Percentiles rank a stretch among this genome's conserved stretches.
phyloP scores from a whole-genome alignment of 495 filamentous ascomycete species.

The Alectoria sarmentosa region DNA sequence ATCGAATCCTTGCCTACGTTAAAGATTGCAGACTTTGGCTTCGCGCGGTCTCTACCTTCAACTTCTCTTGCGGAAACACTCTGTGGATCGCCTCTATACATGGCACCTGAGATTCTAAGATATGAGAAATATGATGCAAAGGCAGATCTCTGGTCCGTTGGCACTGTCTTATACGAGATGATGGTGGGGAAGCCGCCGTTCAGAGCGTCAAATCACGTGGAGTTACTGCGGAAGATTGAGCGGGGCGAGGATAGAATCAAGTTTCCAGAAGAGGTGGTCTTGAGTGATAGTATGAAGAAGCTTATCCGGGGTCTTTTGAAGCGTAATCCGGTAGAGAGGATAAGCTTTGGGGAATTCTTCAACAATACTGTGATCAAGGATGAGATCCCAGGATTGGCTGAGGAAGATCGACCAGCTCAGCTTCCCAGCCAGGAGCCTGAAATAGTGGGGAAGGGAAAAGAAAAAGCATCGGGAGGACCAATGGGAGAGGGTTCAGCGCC shows the following conservation, averaged over 20 bases:
- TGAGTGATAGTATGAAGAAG: constrained; percentile 73
- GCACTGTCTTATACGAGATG: constrained; percentile 94
- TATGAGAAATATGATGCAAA: constrained; percentile 98
- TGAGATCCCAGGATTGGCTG: constrained; percentile 75
- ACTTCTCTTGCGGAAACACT: constrained; percentile 91
- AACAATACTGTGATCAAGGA: constrained; percentile 61
- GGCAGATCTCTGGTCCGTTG: constrained; percentile 95
- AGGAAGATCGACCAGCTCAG: constrained; percentile 57
- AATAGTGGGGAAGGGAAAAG: constrained; percentile 24
- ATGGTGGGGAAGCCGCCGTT: constrained; percentile 85
- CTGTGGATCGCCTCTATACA: constrained; percentile 97
- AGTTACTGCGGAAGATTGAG: constrained; percentile 86
- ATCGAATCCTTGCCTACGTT: constrained; percentile 86
- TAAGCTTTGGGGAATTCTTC: constrained; percentile 81
- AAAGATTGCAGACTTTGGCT: constrained; percentile 97
- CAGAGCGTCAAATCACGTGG: constrained; percentile 87
- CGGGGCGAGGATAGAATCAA: constrained; percentile 72
- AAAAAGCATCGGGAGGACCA: background rate
- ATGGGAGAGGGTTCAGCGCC: constrained; percentile 5
- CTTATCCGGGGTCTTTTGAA: constrained; percentile 76
- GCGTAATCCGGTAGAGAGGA: constrained; percentile 72
- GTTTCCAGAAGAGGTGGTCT: constrained; percentile 65
- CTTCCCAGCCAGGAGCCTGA: constrained; percentile 20
- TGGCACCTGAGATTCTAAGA: constrained; percentile 95
- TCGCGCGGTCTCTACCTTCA: constrained; percentile 80